Evolutionary conservation across 192 early-diverging fungal species (phyloP), one percentile per base, ranked within the genome.

Genomic region (Backusella sp.): DNA sequence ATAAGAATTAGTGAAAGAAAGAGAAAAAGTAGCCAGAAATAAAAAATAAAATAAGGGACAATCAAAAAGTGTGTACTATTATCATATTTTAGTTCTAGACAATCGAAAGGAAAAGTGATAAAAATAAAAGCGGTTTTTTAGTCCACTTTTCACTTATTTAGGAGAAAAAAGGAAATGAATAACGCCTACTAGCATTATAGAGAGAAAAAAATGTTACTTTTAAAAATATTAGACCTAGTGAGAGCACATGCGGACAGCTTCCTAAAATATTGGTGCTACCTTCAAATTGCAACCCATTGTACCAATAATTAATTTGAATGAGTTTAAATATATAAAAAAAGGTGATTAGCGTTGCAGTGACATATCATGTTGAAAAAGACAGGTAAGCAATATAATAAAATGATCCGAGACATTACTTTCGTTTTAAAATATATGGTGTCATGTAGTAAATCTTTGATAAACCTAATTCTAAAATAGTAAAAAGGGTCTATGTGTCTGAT

Each of bases 271-370:
- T 62, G 56, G 56, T 62, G 11, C 26, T 28, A 62, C 56, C 56
- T 62, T 12, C 12, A 28, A 26, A 28, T 62, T 62, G 56, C 56
- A 62, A 62, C 56, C 56, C 23, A 62, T 62, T 62, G 56, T 62
- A 62, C 56, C 56, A 62, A 62, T 62, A 62, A 62, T 62, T 62
- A 62, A 62, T 28, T 62, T 62, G 56, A 28, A 62, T 62, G 56
- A 62, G 56, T 62, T 62, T 62, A 62, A 62, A 62, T 62, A 62
- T 9, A 32, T 32, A 32, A 62, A 62, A 62, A 62, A 12, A 62
- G 21, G 21, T 62, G 56, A 26, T 26, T 28, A 62, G 11, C 26
- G 56, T 28, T 19, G 21, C 12, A 62, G 56, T 4, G 8, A 28
- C 23, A 26, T 26, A 8, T 26, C 26, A 56, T 8, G 56, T 11